phyloP scores from a whole-genome alignment of 1,284 basidiomycete species.

The Ceratobasidium sp. region DNA sequence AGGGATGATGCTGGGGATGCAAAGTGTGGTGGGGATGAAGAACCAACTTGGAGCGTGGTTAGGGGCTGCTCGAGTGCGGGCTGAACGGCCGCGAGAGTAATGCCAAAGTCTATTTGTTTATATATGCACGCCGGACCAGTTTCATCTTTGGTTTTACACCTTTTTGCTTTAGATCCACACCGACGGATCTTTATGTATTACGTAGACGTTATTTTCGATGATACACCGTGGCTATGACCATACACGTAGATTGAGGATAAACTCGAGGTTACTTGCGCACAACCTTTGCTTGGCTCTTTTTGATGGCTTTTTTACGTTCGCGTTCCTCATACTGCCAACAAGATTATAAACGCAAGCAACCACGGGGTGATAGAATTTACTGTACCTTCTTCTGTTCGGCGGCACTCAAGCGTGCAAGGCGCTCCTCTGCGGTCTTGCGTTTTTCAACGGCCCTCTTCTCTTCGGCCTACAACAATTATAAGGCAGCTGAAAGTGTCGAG shows the following conservation, averaged over 20 bases:
- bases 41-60: conserved; percentile 29
- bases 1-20: conserved; percentile 27
- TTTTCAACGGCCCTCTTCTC: conserved; percentile 78
- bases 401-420: conserved; percentile 75
- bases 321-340: conserved; percentile 40
- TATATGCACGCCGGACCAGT: conserved; percentile 7
- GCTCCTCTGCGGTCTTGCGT: conserved; percentile 77
- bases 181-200: conserved; percentile 44
- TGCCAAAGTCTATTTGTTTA: not conserved
- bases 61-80: conserved; percentile 3
- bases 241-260: conserved; percentile 18
- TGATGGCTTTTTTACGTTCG: conserved; percentile 40
- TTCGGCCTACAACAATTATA: conserved; percentile 57
- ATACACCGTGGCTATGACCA: conserved; percentile 31
- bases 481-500: not conserved
- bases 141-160: conserved; percentile 20
- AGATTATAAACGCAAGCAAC: not conserved
- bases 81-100: conserved; percentile 23
- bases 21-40: conserved; percentile 31
- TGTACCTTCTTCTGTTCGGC: conserved; percentile 82
- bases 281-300: conserved; percentile 43
- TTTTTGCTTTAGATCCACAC: conserved; percentile 41
- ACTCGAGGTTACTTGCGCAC: conserved; percentile 35
- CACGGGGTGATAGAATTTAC: not conserved
- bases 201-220: conserved; percentile 42